Conservation (phyloP, 306 rosid genomes). For the Casuarina equisetifolia region DNA sequence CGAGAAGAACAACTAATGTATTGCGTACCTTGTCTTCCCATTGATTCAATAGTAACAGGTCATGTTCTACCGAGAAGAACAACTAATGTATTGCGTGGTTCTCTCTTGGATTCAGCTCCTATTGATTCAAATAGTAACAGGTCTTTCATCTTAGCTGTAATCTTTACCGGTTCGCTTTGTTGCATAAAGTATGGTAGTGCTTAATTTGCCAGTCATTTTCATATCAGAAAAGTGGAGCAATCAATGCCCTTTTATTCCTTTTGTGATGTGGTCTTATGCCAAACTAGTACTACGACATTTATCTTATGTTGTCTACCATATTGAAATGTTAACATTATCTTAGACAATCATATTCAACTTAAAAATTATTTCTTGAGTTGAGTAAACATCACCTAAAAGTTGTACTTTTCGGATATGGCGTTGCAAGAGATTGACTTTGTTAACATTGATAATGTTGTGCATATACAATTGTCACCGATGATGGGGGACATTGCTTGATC, state of each 20-base stretch:
- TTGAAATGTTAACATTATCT: too few relatives aligned
- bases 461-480: too few relatives aligned
- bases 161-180: neutral
- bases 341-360: too few relatives aligned
- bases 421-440: too few relatives aligned
- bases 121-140: neutral
- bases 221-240: neutral
- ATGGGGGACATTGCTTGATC: too few relatives aligned
- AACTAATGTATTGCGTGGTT: neutral
- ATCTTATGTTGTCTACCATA: neutral
- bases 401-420: too few relatives aligned
- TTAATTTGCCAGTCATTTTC: neutral
- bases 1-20: neutral
- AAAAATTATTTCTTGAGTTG: too few relatives aligned
- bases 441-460: too few relatives aligned
- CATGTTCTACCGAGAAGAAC: conserved; percentile 3
- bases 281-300: too few relatives aligned
- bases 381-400: too few relatives aligned
- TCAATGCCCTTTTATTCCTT: neutral
- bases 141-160: neutral
- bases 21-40: neutral
- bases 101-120: neutral
- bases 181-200: neutral
- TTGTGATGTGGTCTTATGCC: too few relatives aligned
- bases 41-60: neutral